Base-by-base conservation (phyloP, 108 stramenopile genomes). In the Chaetoceros muelleri region DNA sequence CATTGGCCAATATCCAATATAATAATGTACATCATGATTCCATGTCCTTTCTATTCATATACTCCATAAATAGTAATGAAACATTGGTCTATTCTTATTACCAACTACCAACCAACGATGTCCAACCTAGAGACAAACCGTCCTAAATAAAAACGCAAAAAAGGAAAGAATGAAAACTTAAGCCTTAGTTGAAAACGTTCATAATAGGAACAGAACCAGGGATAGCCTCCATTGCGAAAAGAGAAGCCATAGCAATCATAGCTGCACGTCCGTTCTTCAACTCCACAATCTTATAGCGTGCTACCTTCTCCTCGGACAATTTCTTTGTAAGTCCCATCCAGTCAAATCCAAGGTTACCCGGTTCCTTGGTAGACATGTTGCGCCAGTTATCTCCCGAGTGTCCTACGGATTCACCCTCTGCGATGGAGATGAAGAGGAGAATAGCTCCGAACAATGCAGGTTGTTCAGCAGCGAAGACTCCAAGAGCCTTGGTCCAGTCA, bases 161-260 rank as follows among this genome's bases (percentile, higher is more conserved):
- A n/a, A n/a, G n/a, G n/a, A n/a, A n/a, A n/a, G n/a, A n/a, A n/a
- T n/a, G n/a, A n/a, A n/a, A n/a, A n/a, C n/a, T n/a, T n/a, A n/a
- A n/a, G 34, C 5, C 13, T 40, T 40, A 40, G 34, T 40, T 40
- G 52, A 92, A 63, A 47, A 92, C 44, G 60, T 92, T 86, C 90
- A 92, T 92, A 66, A 92, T 70, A 23, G 90, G 90, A 40, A 92
- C 90, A 34, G 82, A 84, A 70, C 90, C 90, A 13, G 86, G 86
- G 57, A 92, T 81, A 44, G 72, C 48, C 72, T 92, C 80, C 55
- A 75, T 72, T 47, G 90, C 80, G 59, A 92, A 88, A 30, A 92
- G 81, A 58, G 75, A 77, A 21, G 90, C 90, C 90, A 92, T 92
- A 30, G 90, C 90, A 58, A 92, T 92, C 90, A 92, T 92, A 21